Evolutionary conservation across 2,329 filamentous ascomycete genomes (phyloP).

Genomic region (Seiridium cupressi): DNA sequence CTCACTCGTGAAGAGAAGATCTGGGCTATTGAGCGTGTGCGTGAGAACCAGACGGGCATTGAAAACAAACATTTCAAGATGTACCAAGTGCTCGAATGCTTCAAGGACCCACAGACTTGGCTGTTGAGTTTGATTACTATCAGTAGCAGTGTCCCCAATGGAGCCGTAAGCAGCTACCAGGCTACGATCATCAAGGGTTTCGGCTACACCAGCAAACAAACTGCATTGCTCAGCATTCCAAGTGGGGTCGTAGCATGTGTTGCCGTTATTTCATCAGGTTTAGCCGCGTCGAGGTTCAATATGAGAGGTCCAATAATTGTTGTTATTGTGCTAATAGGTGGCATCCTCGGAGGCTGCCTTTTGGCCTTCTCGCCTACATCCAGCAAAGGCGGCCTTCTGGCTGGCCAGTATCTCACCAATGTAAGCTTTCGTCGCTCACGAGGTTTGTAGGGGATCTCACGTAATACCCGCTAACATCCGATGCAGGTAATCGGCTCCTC

Average conservation of each 20-base stretch:
- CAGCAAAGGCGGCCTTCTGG: slow-evolving; percentile 36
- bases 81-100: slow-evolving; percentile 19
- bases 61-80: slow-evolving; percentile 26
- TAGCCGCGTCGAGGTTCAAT: slow-evolving; percentile 33
- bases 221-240: slow-evolving; percentile 42
- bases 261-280: slow-evolving; percentile 35
- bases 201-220: slow-evolving; percentile 38
- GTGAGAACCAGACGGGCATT: slow-evolving; percentile 23
- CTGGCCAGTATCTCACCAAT: slow-evolving; percentile 43
- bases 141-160: slow-evolving; percentile 29
- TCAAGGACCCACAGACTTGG: slow-evolving; percentile 22
- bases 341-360: slow-evolving; percentile 41
- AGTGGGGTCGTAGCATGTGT: slow-evolving; percentile 39
- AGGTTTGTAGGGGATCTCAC: neutral
- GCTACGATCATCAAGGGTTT: slow-evolving; percentile 40
- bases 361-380: slow-evolving; percentile 34
- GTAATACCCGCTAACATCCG: neutral
- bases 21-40: slow-evolving; percentile 23
- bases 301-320: slow-evolving; percentile 38
- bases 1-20: slow-evolving; percentile 21
- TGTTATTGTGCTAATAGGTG: slow-evolving; percentile 40
- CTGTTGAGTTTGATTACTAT: slow-evolving; percentile 19
- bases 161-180: slow-evolving; percentile 39
- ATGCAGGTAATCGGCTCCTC: slow-evolving; percentile 33
- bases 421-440: slow-evolving; percentile 5